Evolutionary conservation across 345 rosid genomes (phyloP), one percentile per base, ranked within the genome.

Genomic region (Pugionium cornutum): DNA sequence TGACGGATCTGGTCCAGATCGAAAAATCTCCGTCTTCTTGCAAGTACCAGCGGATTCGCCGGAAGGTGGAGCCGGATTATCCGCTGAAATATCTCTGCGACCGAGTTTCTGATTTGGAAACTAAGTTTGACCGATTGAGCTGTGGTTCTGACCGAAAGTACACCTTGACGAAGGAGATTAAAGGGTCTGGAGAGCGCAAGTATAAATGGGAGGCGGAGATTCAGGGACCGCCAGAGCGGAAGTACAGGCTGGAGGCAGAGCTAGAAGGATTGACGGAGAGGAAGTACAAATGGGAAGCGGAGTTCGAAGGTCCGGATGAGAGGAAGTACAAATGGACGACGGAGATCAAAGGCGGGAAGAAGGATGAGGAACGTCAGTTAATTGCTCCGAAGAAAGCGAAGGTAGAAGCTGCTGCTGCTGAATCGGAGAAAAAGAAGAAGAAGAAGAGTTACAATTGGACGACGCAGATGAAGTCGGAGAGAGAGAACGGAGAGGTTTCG

Each of bases 141-240:
- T 2, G 58, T 64, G 74, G 43, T 27, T 73, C 83, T 26, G 91
- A 86, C 6, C 75, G 97, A 79, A 92, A 89, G 91, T 86, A 81
- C 78, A 83, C 78, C 2, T 74, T 81, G 87, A 80, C 96, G n/a
- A 83, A 94, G 58, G 90, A 92, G 85, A 77, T 86, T 66, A 76
- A 86, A 63, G 91, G 75, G 0, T 80, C 81, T 26, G 86, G 83
- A 3, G 91, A 85, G 72, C 80, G 86, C 64, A 85, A 81, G 87
- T 86, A 83, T 77, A 87, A 62, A 66, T 84, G 87, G 88, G 77
- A 64, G 61, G 81, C 84, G 35, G 96, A 88, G 83, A 80, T 88
- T 59, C 81, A 81, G 4, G 81, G 72, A 0, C 72, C 66, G 36
- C 48, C 59, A 47, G 74, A 51, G 68, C 52, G 64, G 74, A 64